Conservation (phyloP, 2,329 filamentous ascomycete species). For the Aspergillus aculeatinus region DNA sequence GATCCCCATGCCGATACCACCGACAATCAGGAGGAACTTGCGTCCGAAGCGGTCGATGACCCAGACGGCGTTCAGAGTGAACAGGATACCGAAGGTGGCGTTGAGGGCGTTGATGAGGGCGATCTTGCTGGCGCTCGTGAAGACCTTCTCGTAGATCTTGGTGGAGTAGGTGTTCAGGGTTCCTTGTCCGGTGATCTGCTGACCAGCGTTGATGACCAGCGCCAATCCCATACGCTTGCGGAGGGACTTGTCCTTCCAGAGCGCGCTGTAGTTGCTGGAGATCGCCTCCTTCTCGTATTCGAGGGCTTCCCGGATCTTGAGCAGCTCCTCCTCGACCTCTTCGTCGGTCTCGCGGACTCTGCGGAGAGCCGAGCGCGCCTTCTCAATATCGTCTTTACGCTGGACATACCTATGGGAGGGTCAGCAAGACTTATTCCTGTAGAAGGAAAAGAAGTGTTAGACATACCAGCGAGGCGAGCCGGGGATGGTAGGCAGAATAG, state of each 20-base stretch:
- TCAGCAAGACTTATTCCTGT: background rate
- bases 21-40: slow-evolving; percentile 67
- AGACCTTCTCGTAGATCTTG: slow-evolving; percentile 72
- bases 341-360: slow-evolving; percentile 63
- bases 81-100: slow-evolving; percentile 69
- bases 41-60: slow-evolving; percentile 70
- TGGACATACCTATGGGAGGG: slow-evolving; percentile 48
- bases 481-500: slow-evolving; percentile 63
- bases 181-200: slow-evolving; percentile 71
- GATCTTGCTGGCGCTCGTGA: slow-evolving; percentile 58
- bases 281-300: slow-evolving; percentile 71
- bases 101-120: slow-evolving; percentile 74
- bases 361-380: slow-evolving; percentile 58
- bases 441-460: background rate
- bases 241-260: slow-evolving; percentile 69
- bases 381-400: slow-evolving; percentile 58
- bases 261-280: slow-evolving; percentile 60
- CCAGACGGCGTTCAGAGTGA: slow-evolving; percentile 72
- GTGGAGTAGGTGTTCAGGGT: slow-evolving; percentile 71
- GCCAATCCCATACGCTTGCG: slow-evolving; percentile 66
- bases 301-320: slow-evolving; percentile 65
- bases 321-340: slow-evolving; percentile 66
- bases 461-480: slow-evolving; percentile 65
- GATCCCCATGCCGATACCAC: slow-evolving; percentile 65
- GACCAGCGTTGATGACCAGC: slow-evolving; percentile 66